A percentile compares a stretch with the other conserved stretches of the same genome.
Evolutionary conservation across 1,284 basidiomycete genomes (phyloP).

Genomic region (Ganoderma boninense): DNA sequence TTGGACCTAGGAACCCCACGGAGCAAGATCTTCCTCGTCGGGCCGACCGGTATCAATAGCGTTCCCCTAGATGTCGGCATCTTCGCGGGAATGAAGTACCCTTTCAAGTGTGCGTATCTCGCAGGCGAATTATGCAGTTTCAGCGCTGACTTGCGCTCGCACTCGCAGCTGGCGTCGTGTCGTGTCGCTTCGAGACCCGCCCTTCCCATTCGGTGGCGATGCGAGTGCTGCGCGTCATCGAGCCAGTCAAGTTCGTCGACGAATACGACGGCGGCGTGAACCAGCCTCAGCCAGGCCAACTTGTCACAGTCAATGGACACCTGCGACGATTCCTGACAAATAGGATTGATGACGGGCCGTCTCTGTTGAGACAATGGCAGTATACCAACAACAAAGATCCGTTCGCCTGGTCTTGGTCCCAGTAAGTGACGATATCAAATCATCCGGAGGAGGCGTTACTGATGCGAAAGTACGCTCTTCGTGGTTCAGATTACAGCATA

Average conservation of each 20-base stretch:
- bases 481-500: not conserved
- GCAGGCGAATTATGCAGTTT: too few relatives aligned
- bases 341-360: not conserved
- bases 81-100: not conserved
- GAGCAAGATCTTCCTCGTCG: not conserved
- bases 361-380: not conserved
- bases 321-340: not conserved
- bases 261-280: conserved; percentile 1
- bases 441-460: not conserved
- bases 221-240: conserved; percentile 21
- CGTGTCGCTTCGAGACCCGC: conserved; percentile 4
- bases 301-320: not conserved
- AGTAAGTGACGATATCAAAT: not conserved
- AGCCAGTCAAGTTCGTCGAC: conserved; percentile 18
- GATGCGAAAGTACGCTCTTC: not conserved
- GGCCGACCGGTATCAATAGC: not conserved
- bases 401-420: conserved; percentile 3
- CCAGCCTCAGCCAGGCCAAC: not conserved
- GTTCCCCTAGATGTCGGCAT: not conserved
- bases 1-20: conserved; percentile 4
- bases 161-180: conserved; percentile 10
- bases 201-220: not conserved
- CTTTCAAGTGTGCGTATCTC: conserved; percentile 15
- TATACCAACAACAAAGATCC: not conserved
- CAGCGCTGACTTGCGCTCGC: not conserved